Base-by-base conservation (phyloP, 306 rosid genomes). In the Cucumis sativus region DNA sequence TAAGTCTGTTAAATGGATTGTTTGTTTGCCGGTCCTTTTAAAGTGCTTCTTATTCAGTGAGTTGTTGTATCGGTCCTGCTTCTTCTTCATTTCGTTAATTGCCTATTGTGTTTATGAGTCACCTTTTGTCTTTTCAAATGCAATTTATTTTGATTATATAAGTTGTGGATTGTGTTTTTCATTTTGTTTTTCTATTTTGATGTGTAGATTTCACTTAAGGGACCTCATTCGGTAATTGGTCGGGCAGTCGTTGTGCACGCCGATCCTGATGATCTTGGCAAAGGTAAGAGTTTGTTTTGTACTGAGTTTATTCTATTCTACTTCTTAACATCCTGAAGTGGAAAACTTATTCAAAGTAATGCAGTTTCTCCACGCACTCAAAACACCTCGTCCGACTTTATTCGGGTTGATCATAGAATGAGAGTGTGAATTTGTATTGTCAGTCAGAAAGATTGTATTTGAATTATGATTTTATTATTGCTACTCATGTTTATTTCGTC, bases 211-310 rank as follows among this genome's bases (percentile, higher is more conserved):
- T 86, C 85, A 10, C 84, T 90, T 20, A 82, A 57, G 77, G 96
- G 89, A 21, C 82, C 82, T 80, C 88, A 90, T 84, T 90, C 92
- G 62, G 82, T 90, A 59, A 83, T 90, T 15, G 92, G 92, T 39
- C 83, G 92, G 79, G 92, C 90, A 7, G 90, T 86, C 16, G 90
- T 88, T 67, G 92, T 90, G 73, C 96, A 90, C 63, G 92, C 90
- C 66, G 95, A 90, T 88, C 89, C 90, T 12, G 95, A 90, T 81
- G 95, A 88, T 82, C 95, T 90, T 81, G 90, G 95, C 66, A 83
- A 77, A 77, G 95, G 92, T 88, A 84, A 78, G 81, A 69, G 77
- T 80, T 74, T 43, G 2, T 43, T 3, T 43, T 8, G 49, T 3
- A 15, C 6, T 51, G 7, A 51, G 56, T 13, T 49, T 49, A 49